Base-by-base conservation (phyloP, 768 basidiomycete species). In the Lactarius quietus region DNA sequence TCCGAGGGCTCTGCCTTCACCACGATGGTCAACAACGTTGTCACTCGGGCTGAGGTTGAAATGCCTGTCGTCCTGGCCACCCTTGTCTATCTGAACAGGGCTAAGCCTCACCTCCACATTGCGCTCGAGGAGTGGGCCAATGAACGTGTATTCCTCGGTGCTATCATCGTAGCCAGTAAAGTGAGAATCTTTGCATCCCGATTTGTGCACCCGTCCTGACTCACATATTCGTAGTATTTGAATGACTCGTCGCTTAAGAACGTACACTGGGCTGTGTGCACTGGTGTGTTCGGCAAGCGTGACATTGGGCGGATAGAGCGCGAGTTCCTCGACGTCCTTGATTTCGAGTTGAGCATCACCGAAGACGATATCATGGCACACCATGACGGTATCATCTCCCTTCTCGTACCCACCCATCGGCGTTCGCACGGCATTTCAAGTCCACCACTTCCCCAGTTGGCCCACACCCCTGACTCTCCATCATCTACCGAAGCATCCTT, bases 171-270 rank as follows among this genome's bases (percentile, higher is more conserved):
- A 55, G 93, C 93, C 8, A 88, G 88, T 77, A 95, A 95, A 82
- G 88, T 90, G 73, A 70, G 71, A 59, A 51, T 71, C 31, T 41
- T 69, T 73, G 76, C 66, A 69, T 60, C 58, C 36, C 29, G 36
- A 28, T 38, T 15, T 41, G 33, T 28, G 45, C 69, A 62, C 69
- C 62, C 31, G 62, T 29, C 29, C 36, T 62, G 55, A 59, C 59
- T 59, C 31, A 26, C 15, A 20, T 43, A 14, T 54, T 17, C 51
- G 26, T 65, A 91, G 86, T 94, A 94, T 73, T 78, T 89, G 39
- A 93, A 95, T 74, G 93, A 95, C 74, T 92, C 89, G 12, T 89
- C 89, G 28, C 82, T 93, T 6, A 93, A 93, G 79, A 93, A 93
- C 75, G 81, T 89, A 38, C 92, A 93, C 74, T 93, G 92, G 92